Conservation (phyloP, 768 basidiomycete species). For the Calvatia gigantea region DNA sequence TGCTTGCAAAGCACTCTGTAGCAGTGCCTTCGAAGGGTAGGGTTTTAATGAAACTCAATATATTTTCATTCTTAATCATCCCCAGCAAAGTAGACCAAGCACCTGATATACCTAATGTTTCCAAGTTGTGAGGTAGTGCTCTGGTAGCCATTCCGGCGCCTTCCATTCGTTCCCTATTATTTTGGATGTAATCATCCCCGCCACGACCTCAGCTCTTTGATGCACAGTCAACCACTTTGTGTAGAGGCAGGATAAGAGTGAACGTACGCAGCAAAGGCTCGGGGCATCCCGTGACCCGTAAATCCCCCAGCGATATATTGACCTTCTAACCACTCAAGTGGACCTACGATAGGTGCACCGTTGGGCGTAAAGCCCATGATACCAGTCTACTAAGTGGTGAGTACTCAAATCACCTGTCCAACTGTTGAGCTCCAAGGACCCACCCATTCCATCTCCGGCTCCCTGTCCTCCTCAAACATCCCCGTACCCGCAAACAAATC, state of each 20-base stretch:
- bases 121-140: slow-evolving; percentile 39
- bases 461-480: slow-evolving; percentile 41
- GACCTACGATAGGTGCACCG: slow-evolving; percentile 63
- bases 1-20: no score
- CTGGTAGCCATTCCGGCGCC: slow-evolving; percentile 61
- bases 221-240: neutral
- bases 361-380: slow-evolving; percentile 74
- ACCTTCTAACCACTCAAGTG: slow-evolving; percentile 32
- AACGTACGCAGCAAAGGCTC: slow-evolving; percentile 64
- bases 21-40: no score
- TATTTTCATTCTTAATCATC: no score
- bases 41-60: no score
- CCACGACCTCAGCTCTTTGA: slow-evolving; percentile 57
- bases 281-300: slow-evolving; percentile 79
- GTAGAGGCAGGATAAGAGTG: neutral
- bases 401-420: neutral
- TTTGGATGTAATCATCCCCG: slow-evolving; percentile 53
- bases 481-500: slow-evolving; percentile 42
- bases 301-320: slow-evolving; percentile 76
- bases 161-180: slow-evolving; percentile 42
- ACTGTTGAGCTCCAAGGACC: no score
- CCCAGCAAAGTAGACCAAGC: neutral
- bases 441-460: slow-evolving; percentile 84
- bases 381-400: slow-evolving; percentile 54
- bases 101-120: neutral